These are phyloP conservation scores for Chlorella variabilis DNA, from an alignment of 163 green algal genomes.

Conservation along the genomic window DNA sequence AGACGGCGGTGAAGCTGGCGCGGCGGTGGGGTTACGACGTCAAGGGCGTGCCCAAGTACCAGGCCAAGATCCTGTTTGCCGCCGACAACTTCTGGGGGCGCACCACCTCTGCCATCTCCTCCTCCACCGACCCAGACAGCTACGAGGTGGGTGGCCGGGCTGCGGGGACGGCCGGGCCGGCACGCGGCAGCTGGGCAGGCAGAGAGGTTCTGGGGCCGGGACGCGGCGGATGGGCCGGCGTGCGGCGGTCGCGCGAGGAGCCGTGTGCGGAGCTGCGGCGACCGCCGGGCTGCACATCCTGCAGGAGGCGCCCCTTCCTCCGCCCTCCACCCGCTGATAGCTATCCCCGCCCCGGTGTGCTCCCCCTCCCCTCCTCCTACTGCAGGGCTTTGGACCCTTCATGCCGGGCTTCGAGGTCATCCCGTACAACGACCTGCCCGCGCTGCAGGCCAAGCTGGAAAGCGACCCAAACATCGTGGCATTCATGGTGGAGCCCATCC, in stretches of 20 bases:
- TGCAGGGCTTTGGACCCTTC: conserved; percentile 81
- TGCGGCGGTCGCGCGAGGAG: too few species aligned
- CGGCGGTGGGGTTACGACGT: conserved; percentile 84
- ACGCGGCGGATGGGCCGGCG: too few species aligned
- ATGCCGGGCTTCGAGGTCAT: conserved; percentile 93
- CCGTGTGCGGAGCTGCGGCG: too few species aligned
- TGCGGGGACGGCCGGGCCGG: too few species aligned
- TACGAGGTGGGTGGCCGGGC: conserved; percentile 54
- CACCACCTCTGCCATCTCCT: conserved; percentile 88
- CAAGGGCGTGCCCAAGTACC: conserved; percentile 88
- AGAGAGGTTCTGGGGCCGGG: too few species aligned
- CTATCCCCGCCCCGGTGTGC: too few species aligned
- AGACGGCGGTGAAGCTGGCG: conserved; percentile 93
- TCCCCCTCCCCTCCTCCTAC: too few species aligned
- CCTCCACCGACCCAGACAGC: conserved; percentile 81
- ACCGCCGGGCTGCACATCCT: too few species aligned
- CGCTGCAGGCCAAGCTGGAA: conserved; percentile 77
- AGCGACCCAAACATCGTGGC: conserved; percentile 89
- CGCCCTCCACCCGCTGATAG: too few species aligned
- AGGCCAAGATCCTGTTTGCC: conserved; percentile 86
- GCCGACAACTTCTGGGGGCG: conserved; percentile 94
- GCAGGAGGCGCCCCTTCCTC: too few species aligned
- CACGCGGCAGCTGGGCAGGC: too few species aligned
- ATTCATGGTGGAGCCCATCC: conserved; percentile 98
- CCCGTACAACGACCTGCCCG: conserved; percentile 91